phyloP scores from a whole-genome alignment of 306 rosid species.

The Inga laurina region DNA sequence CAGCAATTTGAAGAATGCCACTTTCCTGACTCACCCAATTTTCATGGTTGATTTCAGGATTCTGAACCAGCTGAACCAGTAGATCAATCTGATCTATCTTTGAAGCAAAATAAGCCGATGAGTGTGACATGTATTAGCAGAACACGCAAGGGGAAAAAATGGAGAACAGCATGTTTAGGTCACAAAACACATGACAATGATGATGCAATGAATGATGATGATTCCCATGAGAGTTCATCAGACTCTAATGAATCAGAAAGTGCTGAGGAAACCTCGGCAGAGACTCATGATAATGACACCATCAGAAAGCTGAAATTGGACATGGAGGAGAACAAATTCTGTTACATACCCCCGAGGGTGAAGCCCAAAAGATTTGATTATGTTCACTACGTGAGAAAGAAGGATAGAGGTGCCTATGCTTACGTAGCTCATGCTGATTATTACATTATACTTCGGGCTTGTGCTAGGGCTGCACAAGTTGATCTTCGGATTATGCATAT shows the following conservation, averaged over 20 bases:
- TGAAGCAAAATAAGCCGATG: conserved; percentile 31
- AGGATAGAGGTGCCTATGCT: conserved; percentile 56
- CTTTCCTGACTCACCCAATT: neutral
- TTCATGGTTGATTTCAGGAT: conserved; percentile 44
- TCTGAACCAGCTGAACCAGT: conserved; percentile 32
- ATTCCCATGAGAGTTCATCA: conserved; percentile 33
- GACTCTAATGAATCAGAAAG: conserved; percentile 31
- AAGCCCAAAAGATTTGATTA: conserved; percentile 51
- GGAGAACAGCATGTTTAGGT: conserved; percentile 17
- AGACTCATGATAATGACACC: conserved; percentile 45
- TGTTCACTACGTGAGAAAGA: conserved; percentile 76
- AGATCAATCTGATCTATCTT: conserved; percentile 18
- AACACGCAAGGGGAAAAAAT: conserved; percentile 28
- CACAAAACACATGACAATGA: conserved; percentile 26
- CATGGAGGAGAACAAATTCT: conserved; percentile 87
- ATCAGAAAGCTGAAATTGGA: conserved; percentile 61
- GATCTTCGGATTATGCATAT: conserved; percentile 73
- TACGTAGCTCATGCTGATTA: conserved; percentile 90
- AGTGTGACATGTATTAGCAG: conserved; percentile 24
- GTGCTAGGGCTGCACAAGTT: conserved; percentile 69
- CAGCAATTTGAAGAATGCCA: conserved; percentile 6
- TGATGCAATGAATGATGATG: conserved; percentile 12
- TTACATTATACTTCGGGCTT: conserved; percentile 81
- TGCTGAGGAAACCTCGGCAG: conserved; percentile 30
- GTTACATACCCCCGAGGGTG: conserved; percentile 65